A percentile compares a stretch with the other conserved stretches of the same genome.
phyloP scores from a whole-genome alignment of 1,284 basidiomycete genomes.

The Microbotryum scabiosae region DNA sequence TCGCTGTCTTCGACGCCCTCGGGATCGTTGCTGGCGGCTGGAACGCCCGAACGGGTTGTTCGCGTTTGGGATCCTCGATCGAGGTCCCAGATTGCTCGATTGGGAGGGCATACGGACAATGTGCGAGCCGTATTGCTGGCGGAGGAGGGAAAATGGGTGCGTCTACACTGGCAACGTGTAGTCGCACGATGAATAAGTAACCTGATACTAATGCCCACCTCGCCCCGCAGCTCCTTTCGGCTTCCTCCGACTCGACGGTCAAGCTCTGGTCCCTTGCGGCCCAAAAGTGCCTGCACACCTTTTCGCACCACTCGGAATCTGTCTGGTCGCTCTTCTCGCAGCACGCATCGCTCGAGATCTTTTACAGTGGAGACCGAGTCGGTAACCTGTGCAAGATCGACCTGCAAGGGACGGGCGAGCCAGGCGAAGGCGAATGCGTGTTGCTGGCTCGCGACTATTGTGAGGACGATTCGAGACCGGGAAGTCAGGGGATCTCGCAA shows the following conservation, averaged over 20 bases:
- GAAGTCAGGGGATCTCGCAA: slow-evolving; percentile 60
- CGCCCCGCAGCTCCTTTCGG: slow-evolving; percentile 82
- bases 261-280: slow-evolving; percentile 81
- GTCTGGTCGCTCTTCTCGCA: slow-evolving; percentile 88
- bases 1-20: slow-evolving; percentile 50
- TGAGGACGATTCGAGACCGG: slow-evolving; percentile 40
- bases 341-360: slow-evolving; percentile 79
- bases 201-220: too few species aligned
- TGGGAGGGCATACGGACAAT: slow-evolving; percentile 95
- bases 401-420: slow-evolving; percentile 67
- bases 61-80: slow-evolving; percentile 87
- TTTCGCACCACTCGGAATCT: slow-evolving; percentile 78
- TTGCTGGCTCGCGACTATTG: slow-evolving; percentile 62
- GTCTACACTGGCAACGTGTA: slow-evolving; percentile 50
- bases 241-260: slow-evolving; percentile 70
- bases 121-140: slow-evolving; percentile 80
- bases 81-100: slow-evolving; percentile 52
- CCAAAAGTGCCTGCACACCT: slow-evolving; percentile 89
- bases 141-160: slow-evolving; percentile 69
- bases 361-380: slow-evolving; percentile 91
- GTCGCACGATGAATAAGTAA: too few species aligned
- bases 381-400: slow-evolving; percentile 86
- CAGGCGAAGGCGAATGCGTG: slow-evolving; percentile 73
- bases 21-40: slow-evolving; percentile 74
- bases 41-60: slow-evolving; percentile 82